These are phyloP conservation scores for Apiotrichum gamsii DNA, from an alignment of 1,284 basidiomycete genomes.

Conservation along the genomic window DNA sequence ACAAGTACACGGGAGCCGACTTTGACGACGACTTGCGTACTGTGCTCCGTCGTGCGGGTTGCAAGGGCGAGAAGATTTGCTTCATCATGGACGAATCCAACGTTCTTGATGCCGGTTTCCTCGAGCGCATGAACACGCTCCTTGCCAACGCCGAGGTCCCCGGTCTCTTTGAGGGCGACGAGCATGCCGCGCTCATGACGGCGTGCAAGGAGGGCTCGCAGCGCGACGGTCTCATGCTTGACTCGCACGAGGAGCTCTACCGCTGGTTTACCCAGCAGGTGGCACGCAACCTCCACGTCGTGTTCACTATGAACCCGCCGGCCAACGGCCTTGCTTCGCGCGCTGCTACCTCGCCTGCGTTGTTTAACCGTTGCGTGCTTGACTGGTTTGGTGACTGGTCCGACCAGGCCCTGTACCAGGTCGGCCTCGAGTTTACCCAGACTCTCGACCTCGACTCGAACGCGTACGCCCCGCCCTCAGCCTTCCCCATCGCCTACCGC, in stretches of 20 bases:
- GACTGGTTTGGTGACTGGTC: conserved; percentile 99
- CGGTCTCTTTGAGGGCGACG: conserved; percentile 96
- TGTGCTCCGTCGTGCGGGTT: conserved; percentile 87
- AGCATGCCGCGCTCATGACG: conserved; percentile 93
- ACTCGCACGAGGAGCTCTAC: conserved; percentile 94
- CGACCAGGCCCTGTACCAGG: conserved; percentile 93
- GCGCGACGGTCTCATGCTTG: conserved; percentile 93
- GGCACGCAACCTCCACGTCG: conserved; percentile 91
- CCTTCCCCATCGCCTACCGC: conserved; percentile 84
- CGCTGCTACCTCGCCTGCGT: conserved; percentile 91
- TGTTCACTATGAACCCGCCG: conserved; percentile 99
- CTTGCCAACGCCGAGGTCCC: conserved; percentile 99
- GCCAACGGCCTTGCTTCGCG: conserved; percentile 89
- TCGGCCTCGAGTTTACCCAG: conserved; percentile 89
- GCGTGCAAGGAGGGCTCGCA: conserved; percentile 98
- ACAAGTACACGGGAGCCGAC: conserved; percentile 96
- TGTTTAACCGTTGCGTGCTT: conserved; percentile 96
- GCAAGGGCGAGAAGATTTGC: conserved; percentile 98
- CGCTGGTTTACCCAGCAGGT: conserved; percentile 97
- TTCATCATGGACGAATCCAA: conserved; percentile 99
- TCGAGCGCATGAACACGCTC: conserved; percentile 98
- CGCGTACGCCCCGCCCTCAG: conserved; percentile 61
- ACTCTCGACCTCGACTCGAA: conserved; percentile 82
- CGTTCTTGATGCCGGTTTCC: conserved; percentile 94
- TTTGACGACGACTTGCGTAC: conserved; percentile 96